Base-by-base conservation (phyloP, 768 basidiomycete genomes). In the Termitomyces sp. region DNA sequence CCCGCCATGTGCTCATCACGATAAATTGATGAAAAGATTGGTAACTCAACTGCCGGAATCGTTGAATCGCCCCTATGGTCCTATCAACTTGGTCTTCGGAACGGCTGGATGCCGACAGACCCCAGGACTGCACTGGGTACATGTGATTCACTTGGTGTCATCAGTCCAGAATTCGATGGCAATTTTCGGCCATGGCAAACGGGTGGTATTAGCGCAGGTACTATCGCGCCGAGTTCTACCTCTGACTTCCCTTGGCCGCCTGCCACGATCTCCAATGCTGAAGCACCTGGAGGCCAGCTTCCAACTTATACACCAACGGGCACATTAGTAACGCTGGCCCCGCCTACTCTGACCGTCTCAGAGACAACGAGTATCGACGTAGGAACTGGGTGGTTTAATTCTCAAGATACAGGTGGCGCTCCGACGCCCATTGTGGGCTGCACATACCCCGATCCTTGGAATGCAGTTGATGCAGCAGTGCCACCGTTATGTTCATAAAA, bases 251-350 rank as follows among this genome's bases (percentile, higher is more conserved):
- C 77, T 31, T 91, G 85, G 84, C 89, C 89, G 31, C 88, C 89
- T 17, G 68, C 79, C 11, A 64, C 74, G n/a, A 76, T 91, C 50
- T 65, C 63, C 10, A 63, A 64, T 31, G 69, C 56, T 8, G 64
- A 56, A 19, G 74, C 67, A 41, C 71, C 76, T 53, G 78, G 70
- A 5, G 66, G 75, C 19, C 60, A 64, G 28, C 70, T 90, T 10
- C 90, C 89, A 0, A 73, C 79, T 5, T 91, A 90, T 67, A 87
- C 87, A 2, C 72, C 80, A 5, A 89, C 87, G 0, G 89, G 85
- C 17, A 72, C 84, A 7, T 77, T 78, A 43, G 78, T 78, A 31
- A 82, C 80, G 14, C 79, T 87, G 60, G 78, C 84, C 0, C 68
- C 68, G 48, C 74, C 74, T 35, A 74, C 76, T 1, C 69, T 71